Conservation (phyloP, 768 basidiomycete species). For the Termitomyces sp. region DNA sequence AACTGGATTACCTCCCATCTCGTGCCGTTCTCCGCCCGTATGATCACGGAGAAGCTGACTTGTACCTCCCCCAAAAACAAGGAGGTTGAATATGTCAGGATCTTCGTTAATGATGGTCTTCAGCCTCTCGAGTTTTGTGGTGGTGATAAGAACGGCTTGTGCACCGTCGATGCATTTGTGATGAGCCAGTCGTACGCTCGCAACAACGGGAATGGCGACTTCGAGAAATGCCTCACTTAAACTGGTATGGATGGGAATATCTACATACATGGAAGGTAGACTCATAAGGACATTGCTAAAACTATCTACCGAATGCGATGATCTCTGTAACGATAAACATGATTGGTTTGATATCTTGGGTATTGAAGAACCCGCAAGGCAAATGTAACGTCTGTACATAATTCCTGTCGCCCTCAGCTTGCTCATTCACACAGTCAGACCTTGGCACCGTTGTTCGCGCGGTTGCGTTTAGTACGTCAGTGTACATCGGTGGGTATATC, state of each 20-base stretch:
- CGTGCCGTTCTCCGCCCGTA: slow-evolving; percentile 71
- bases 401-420: neutral
- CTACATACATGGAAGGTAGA: neutral
- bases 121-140: slow-evolving; percentile 62
- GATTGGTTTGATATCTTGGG: neutral
- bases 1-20: slow-evolving; percentile 56
- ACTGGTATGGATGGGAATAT: neutral
- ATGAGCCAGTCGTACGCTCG: slow-evolving; percentile 67
- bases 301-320: neutral
- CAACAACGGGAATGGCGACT: slow-evolving; percentile 68
- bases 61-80: slow-evolving; percentile 31
- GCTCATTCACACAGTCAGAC: neutral
- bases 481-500: neutral
- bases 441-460: neutral
- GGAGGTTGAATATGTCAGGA: slow-evolving; percentile 47
- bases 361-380: neutral
- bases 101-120: slow-evolving; percentile 76
- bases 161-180: slow-evolving; percentile 62
- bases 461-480: neutral
- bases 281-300: neutral
- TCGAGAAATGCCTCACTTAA: slow-evolving; percentile 53
- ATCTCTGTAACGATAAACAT: neutral
- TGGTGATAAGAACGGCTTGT: slow-evolving; percentile 51
- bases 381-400: no score
- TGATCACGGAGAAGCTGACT: slow-evolving; percentile 68